phyloP scores from a whole-genome alignment of 805 yeast genomes.

The Myxozyma sirexii region DNA sequence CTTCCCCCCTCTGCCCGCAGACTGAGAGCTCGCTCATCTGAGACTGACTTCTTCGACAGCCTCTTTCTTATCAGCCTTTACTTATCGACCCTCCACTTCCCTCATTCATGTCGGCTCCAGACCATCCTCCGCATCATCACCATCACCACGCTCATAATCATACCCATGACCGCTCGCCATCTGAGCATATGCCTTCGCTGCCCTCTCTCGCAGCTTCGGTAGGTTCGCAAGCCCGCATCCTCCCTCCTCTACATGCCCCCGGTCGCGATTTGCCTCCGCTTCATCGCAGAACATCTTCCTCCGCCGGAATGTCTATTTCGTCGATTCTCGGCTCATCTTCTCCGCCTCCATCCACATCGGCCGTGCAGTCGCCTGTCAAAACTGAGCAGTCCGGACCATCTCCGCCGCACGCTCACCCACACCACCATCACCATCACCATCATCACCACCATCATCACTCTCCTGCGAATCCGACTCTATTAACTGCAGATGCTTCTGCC shows the following conservation, averaged over 20 bases:
- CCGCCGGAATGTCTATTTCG: slow-evolving; percentile 29
- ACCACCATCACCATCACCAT: slow-evolving; percentile 25
- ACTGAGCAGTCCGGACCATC: slow-evolving; percentile 3
- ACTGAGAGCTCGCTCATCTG: too few relatives aligned
- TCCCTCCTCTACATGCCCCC: slow-evolving; percentile 17
- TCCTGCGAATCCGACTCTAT: not conserved
- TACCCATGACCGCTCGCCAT: not conserved
- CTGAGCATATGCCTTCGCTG: slow-evolving; percentile 16
- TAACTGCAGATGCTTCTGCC: not conserved
- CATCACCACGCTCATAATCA: slow-evolving; percentile 10
- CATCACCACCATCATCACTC: slow-evolving; percentile 23
- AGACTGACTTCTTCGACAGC: not conserved
- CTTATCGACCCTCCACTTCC: not conserved
- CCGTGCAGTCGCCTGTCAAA: slow-evolving; percentile 6
- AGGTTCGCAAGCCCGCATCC: slow-evolving; percentile 9
- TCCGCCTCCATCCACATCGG: slow-evolving; percentile 9
- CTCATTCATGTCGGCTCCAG: not conserved
- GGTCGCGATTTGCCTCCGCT: slow-evolving; percentile 16
- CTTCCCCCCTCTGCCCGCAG: too few relatives aligned
- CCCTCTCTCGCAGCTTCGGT: slow-evolving; percentile 18
- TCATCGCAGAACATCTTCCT: slow-evolving; percentile 5
- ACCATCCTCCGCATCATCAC: slow-evolving; percentile 9
- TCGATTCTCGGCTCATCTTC: slow-evolving; percentile 29
- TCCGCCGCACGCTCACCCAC: slow-evolving; percentile 16
- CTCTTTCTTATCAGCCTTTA: not conserved